Percentiles rank a stretch among this genome's conserved stretches.
Evolutionary conservation across 2,329 filamentous ascomycete species (phyloP).

Genomic region (Arthrobotrys conoides): DNA sequence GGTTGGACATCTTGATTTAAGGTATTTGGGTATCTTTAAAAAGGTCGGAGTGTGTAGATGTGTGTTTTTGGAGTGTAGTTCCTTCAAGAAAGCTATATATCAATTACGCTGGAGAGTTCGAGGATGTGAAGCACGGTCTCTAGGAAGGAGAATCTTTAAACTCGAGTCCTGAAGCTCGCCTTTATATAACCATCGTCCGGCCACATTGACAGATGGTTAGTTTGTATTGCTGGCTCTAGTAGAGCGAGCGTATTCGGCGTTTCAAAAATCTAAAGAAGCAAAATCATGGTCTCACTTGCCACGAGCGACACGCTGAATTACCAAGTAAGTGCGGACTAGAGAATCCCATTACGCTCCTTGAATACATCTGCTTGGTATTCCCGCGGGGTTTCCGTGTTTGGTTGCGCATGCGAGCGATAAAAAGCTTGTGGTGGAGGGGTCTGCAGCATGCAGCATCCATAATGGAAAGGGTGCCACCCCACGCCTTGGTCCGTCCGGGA

Average conservation of each 20-base stretch:
- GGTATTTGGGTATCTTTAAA: conserved; percentile 65
- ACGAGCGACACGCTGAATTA: conserved; percentile 29
- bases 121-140: conserved; percentile 52
- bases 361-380: conserved; percentile 32
- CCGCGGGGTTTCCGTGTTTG: conserved; percentile 60
- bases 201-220: conserved; percentile 14
- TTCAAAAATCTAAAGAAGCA: conserved; percentile 54
- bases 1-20: conserved; percentile 78
- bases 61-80: conserved; percentile 9
- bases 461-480: conserved; percentile 30
- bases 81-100: conserved; percentile 31
- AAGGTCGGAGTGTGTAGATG: not conserved
- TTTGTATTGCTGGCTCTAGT: conserved; percentile 11
- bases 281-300: conserved; percentile 33
- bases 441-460: conserved; percentile 32
- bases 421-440: conserved; percentile 60
- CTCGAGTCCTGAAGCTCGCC: conserved; percentile 23
- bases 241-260: conserved; percentile 48
- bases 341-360: conserved; percentile 24
- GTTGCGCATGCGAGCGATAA: conserved; percentile 38
- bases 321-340: conserved; percentile 32
- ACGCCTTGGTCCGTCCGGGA: conserved; percentile 24
- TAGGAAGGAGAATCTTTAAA: conserved; percentile 27
- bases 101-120: conserved; percentile 32
- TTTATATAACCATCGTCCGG: conserved; percentile 50